Conservation (phyloP, 1,139 yeast genomes). For the Protomyces gravidus region DNA sequence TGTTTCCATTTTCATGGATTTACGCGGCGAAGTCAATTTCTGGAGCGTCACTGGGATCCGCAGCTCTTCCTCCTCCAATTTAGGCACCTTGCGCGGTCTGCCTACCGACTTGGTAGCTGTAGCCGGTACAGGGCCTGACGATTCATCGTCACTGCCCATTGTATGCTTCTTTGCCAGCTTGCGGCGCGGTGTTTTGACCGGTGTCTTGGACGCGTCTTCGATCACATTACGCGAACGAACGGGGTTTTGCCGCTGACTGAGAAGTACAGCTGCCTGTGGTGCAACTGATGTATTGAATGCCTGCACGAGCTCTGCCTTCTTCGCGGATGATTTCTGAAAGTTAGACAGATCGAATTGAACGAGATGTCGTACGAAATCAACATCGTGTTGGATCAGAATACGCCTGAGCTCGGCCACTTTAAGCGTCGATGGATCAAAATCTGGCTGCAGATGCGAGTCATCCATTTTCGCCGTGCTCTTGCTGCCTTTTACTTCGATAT, state of each 20-base stretch:
- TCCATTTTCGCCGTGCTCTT: too few species aligned
- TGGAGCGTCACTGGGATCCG: not conserved
- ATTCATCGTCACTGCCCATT: not conserved
- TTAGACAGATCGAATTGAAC: not conserved
- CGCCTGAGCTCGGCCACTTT: slow-evolving; percentile 63
- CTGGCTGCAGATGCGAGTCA: slow-evolving; percentile 43
- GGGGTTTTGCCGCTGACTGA: slow-evolving; percentile 32
- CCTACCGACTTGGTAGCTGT: not conserved
- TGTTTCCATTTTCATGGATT: not conserved
- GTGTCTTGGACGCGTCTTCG: slow-evolving; percentile 15
- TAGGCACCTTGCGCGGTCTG: slow-evolving; percentile 21
- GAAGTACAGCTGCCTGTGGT: slow-evolving; percentile 44
- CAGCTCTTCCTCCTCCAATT: slow-evolving; percentile 11
- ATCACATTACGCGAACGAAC: slow-evolving; percentile 8
- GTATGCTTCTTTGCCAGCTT: not conserved
- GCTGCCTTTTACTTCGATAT: too few species aligned
- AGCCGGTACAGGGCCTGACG: not conserved
- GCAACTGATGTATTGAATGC: slow-evolving; percentile 51
- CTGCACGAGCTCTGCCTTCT: slow-evolving; percentile 56
- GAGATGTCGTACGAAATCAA: slow-evolving; percentile 42
- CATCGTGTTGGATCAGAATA: slow-evolving; percentile 55
- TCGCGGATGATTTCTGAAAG: slow-evolving; percentile 51
- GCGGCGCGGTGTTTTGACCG: not conserved
- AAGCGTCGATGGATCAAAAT: slow-evolving; percentile 58
- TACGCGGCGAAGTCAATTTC: not conserved